Base-by-base conservation (phyloP, 139 green algal species). In the Tetratostichococcus sp. region DNA sequence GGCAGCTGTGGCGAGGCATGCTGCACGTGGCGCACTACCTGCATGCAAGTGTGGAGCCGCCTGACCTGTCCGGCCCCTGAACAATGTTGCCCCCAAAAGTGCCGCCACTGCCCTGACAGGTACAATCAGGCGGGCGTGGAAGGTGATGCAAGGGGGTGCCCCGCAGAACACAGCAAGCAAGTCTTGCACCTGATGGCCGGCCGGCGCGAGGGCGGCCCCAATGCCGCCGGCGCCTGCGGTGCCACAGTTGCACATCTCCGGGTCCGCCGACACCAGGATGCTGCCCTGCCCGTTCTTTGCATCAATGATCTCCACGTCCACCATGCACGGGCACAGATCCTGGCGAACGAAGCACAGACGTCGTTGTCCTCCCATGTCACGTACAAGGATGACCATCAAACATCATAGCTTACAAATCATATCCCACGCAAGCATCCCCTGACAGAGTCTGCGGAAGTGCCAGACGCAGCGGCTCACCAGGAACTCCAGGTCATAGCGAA, bases 281-380 rank as follows among this genome's bases (percentile, higher is more conserved):
- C 35, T 84, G 79, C 90, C 74, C 71, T 89, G 86, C 65, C 89
- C 83, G 74, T 90, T 92, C 80, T 96, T 97, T 30, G 92, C 91
- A 73, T 97, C 94, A 31, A 98, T 90, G 67, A 98, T 97, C 77
- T 97, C 93, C 58, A 98, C 93, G 74, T 97, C 91, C 65, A 96
- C 90, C 80, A 97, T 82, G 81, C 89, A 93, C 6, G 94, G 93
- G 81, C 94, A 98, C 50, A 97, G 77, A 16, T 86, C 88, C 50
- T 62, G 50, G 11, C 2, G 19, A 8, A 26, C 14, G 50, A 8
- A 26, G 17, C 2, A 17, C 11, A 25, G 50, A n/a, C 14, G 14
- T 25, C 50, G 39, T 50, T 11, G 39, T 50, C 39, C 39, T 50
- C n/a, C n/a, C n/a, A n/a, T n/a, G n/a, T n/a, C n/a, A n/a, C n/a